phyloP scores from a whole-genome alignment of 371 early-diverging fungal species.

The Mortierella sp. region DNA sequence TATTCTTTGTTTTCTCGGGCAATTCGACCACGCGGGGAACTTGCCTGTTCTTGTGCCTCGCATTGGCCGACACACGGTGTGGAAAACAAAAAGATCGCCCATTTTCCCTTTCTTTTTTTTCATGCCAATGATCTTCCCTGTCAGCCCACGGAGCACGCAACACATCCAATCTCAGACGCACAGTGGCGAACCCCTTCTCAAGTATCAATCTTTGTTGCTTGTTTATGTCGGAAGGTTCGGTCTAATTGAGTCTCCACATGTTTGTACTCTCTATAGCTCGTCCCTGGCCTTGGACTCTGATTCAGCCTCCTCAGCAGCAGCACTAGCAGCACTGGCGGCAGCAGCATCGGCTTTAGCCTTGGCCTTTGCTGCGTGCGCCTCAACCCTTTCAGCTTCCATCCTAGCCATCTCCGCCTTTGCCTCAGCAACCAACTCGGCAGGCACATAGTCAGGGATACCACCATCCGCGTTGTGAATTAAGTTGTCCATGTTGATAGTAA shows the following conservation, averaged over 20 bases:
- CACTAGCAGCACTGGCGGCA: neutral
- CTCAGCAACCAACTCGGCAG: neutral
- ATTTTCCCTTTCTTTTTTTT: neutral
- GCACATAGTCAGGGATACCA: neutral
- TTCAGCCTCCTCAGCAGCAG: conserved; percentile 3
- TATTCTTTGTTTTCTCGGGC: conserved; percentile 13
- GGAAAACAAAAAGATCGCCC: neutral
- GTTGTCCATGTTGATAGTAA: neutral
- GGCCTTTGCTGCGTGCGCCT: conserved; percentile 3
- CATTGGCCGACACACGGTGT: neutral
- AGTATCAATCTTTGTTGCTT: neutral
- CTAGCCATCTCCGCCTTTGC: neutral
- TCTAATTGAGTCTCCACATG: neutral
- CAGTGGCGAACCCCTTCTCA: neutral
- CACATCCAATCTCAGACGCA: neutral
- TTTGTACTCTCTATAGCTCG: neutral
- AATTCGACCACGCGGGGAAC: conserved; percentile 15
- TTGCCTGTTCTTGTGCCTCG: neutral
- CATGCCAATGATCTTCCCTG: neutral
- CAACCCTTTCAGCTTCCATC: neutral
- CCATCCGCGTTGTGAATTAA: conserved; percentile 3
- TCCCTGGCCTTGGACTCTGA: neutral
- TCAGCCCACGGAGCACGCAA: neutral
- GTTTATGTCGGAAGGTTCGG: neutral
- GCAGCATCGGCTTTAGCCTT: neutral